A percentile compares a stretch with the other conserved stretches of the same genome.
These are phyloP conservation scores for Benincasa hispida DNA, from an alignment of 306 rosid genomes.

Conservation along the genomic window DNA sequence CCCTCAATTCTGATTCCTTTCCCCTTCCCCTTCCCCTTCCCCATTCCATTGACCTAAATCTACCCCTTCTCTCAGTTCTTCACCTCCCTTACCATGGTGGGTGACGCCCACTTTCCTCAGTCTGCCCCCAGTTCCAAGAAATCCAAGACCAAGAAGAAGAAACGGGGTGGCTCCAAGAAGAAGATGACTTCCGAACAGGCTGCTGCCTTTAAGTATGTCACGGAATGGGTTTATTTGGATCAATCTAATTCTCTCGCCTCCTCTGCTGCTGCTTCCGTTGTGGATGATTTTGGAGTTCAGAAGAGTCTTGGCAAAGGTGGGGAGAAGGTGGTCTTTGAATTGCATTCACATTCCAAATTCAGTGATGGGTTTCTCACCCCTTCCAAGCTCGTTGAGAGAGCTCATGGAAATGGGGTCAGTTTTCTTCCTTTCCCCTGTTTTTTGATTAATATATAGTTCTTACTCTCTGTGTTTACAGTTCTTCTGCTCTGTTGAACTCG, in stretches of 20 bases:
- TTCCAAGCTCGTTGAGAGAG: conserved; percentile 72
- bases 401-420: conserved; percentile 76
- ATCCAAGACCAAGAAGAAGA: conserved; percentile 53
- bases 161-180: conserved; percentile 66
- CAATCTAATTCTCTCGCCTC: conserved; percentile 25
- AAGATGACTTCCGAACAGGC: conserved; percentile 78
- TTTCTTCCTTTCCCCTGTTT: not conserved
- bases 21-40: no score
- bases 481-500: not conserved
- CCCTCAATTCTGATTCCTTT: not conserved
- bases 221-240: conserved; percentile 71
- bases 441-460: not conserved
- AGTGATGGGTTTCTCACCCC: conserved; percentile 97
- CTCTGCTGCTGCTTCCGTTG: conserved; percentile 39
- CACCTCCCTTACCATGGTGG: conserved; percentile 23
- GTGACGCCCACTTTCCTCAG: conserved; percentile 28
- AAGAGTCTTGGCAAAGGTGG: conserved; percentile 48
- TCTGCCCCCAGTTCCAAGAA: conserved; percentile 26
- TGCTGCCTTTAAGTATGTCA: conserved; percentile 57
- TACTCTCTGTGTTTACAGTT: not conserved
- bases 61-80: not conserved
- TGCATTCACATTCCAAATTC: conserved; percentile 85
- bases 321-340: conserved; percentile 57
- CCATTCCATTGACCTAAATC: not conserved
- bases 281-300: conserved; percentile 83